phyloP scores from a whole-genome alignment of 1,284 basidiomycete genomes.

The Polyporus tsugae region DNA sequence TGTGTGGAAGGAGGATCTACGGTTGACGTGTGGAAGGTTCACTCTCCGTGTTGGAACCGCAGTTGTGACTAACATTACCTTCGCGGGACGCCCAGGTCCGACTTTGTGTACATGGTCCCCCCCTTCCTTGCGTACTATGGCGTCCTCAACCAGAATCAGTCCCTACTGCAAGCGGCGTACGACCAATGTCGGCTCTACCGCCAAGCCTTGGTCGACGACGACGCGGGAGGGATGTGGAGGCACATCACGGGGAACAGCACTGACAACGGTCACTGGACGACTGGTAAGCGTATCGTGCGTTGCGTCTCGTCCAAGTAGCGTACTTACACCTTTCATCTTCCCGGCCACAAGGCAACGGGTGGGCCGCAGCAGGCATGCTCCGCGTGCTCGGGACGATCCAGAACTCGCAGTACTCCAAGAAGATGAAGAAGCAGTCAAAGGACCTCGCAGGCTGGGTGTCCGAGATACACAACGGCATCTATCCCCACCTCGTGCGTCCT shows the following conservation, averaged over 20 bases:
- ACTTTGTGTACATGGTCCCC: conserved; percentile 89
- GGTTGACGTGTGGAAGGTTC: neutral
- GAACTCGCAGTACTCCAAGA: conserved; percentile 61
- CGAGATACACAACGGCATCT: conserved; percentile 82
- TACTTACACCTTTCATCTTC: neutral
- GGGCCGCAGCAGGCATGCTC: conserved; percentile 88
- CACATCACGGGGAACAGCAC: conserved; percentile 65
- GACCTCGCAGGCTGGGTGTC: conserved; percentile 74
- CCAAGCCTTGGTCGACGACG: conserved; percentile 59
- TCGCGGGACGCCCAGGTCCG: conserved; percentile 58
- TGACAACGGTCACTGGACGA: conserved; percentile 78
- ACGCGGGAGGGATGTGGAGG: conserved; percentile 66
- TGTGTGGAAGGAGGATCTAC: neutral
- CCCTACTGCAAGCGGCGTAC: conserved; percentile 76
- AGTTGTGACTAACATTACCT: neutral
- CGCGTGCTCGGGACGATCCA: conserved; percentile 82
- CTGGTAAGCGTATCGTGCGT: conserved; percentile 53
- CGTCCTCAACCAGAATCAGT: conserved; percentile 69
- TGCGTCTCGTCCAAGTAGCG: neutral
- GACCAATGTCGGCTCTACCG: conserved; percentile 85
- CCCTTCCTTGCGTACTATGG: conserved; percentile 95
- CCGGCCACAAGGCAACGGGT: conserved; percentile 68
- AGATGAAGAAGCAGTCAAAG: conserved; percentile 60
- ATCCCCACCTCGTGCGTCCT: conserved; percentile 54
- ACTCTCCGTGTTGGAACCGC: neutral